Percentiles rank a stretch among this genome's conserved stretches.
These are phyloP conservation scores for Tulasnella sp. DNA, from an alignment of 768 basidiomycete species.

Conservation along the genomic window DNA sequence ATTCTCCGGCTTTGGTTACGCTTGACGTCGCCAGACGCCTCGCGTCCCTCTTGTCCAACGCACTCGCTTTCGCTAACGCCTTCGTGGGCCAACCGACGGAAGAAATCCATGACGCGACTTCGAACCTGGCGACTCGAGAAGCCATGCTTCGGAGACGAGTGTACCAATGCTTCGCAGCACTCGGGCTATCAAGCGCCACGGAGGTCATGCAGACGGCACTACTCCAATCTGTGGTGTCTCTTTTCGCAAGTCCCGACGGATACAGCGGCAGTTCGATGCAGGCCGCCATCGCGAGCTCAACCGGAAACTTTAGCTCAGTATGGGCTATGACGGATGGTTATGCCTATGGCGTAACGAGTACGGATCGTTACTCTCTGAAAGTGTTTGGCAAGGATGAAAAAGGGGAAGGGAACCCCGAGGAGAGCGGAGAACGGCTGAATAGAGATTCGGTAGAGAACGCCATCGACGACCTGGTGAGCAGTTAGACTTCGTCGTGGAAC, in stretches of 20 bases:
- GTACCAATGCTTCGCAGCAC: conserved; percentile 83
- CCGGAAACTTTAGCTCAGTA: conserved; percentile 79
- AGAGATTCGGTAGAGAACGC: conserved; percentile 79
- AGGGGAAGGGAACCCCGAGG: conserved; percentile 2
- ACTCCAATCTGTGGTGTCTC: conserved; percentile 74
- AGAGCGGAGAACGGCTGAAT: conserved; percentile 45
- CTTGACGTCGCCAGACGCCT: conserved; percentile 90
- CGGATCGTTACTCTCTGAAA: conserved; percentile 45
- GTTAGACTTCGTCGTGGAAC: not conserved
- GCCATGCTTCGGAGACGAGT: conserved; percentile 80
- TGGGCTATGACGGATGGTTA: conserved; percentile 91
- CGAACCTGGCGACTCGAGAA: conserved; percentile 75
- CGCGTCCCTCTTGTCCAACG: conserved; percentile 83
- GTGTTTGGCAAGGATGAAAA: not conserved
- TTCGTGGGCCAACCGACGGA: conserved; percentile 73
- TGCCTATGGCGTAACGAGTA: conserved; percentile 84
- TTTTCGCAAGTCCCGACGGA: conserved; percentile 86
- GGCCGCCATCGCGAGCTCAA: conserved; percentile 85
- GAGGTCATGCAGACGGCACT: conserved; percentile 81
- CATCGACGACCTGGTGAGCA: conserved; percentile 74
- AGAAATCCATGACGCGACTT: conserved; percentile 48
- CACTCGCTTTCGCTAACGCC: conserved; percentile 85
- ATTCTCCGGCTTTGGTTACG: conserved; percentile 72
- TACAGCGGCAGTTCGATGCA: conserved; percentile 84
- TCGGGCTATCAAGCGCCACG: conserved; percentile 78